Evolutionary conservation across 805 yeast species (phyloP).

Genomic region (Wickerhamiella galacta): DNA sequence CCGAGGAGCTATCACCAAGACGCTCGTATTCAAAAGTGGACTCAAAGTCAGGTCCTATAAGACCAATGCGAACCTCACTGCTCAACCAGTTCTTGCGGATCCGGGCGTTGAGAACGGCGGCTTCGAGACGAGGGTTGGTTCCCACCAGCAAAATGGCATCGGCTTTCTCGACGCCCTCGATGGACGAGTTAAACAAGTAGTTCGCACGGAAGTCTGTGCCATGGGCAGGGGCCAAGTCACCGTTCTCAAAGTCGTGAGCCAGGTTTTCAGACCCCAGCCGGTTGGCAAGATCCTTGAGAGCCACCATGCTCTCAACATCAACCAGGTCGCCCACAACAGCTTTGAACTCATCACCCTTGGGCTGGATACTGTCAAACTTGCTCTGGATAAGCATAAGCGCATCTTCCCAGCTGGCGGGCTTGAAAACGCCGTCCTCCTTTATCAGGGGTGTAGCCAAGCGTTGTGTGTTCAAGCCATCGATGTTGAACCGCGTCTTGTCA

Average conservation of each 20-base stretch:
- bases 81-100: conserved; percentile 69
- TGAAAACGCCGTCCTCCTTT: conserved; percentile 51
- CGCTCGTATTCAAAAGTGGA: conserved; percentile 53
- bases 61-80: conserved; percentile 44
- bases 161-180: conserved; percentile 66
- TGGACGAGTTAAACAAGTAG: conserved; percentile 63
- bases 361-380: conserved; percentile 38
- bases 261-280: conserved; percentile 66
- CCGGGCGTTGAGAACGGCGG: conserved; percentile 72
- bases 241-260: conserved; percentile 50
- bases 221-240: conserved; percentile 38
- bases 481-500: conserved; percentile 73
- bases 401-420: conserved; percentile 74
- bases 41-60: conserved; percentile 61
- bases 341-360: conserved; percentile 55
- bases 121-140: conserved; percentile 79
- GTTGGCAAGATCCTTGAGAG: conserved; percentile 64
- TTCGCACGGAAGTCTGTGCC: conserved; percentile 65
- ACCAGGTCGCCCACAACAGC: conserved; percentile 69
- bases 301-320: conserved; percentile 71
- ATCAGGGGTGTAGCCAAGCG: conserved; percentile 68
- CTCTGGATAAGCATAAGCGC: conserved; percentile 55
- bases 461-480: conserved; percentile 75
- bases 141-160: conserved; percentile 70
- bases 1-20: conserved; percentile 43